Evolutionary conservation across 768 basidiomycete species (phyloP).

Genomic region (Kwoniella newhampshirensis): DNA sequence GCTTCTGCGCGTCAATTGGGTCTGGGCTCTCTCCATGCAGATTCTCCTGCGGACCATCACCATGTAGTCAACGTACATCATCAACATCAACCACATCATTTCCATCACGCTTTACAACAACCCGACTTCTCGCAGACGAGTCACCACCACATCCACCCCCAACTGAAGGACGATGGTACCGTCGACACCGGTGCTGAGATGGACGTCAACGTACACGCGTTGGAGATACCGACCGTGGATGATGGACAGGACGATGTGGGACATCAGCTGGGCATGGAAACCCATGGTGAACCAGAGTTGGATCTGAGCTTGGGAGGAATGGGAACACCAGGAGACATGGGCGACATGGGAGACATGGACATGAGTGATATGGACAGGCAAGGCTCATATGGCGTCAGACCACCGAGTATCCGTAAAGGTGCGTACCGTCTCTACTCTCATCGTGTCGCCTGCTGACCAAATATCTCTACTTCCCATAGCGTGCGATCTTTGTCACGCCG

Average conservation of each 20-base stretch:
- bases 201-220: conserved; percentile 28
- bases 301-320: conserved; percentile 28
- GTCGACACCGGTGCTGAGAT: conserved; percentile 7
- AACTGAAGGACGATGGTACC: conserved; percentile 8
- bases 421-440: conserved; percentile 1
- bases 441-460: conserved; percentile 1
- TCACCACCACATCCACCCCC: background rate
- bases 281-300: conserved; percentile 21
- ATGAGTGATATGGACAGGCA: conserved; percentile 4
- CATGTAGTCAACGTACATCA: conserved; percentile 11
- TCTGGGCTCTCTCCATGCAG: conserved; percentile 6
- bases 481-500: conserved; percentile 48
- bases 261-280: conserved; percentile 15
- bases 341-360: conserved; percentile 5
- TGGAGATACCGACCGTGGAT: conserved; percentile 33
- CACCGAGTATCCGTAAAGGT: conserved; percentile 49
- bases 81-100: conserved; percentile 21
- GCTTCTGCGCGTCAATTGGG: conserved; percentile 32
- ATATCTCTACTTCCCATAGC: conserved; percentile 18
- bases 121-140: conserved; percentile 32
- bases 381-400: conserved; percentile 22
- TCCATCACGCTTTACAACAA: conserved; percentile 36
- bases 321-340: conserved; percentile 20
- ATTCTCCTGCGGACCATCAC: background rate
- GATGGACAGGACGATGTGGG: conserved; percentile 11